A percentile compares a stretch with the other conserved stretches of the same genome.
These are phyloP conservation scores for Microstegium vimineum DNA, from an alignment of 176 grass and related monocot genomes.

Conservation along the genomic window DNA sequence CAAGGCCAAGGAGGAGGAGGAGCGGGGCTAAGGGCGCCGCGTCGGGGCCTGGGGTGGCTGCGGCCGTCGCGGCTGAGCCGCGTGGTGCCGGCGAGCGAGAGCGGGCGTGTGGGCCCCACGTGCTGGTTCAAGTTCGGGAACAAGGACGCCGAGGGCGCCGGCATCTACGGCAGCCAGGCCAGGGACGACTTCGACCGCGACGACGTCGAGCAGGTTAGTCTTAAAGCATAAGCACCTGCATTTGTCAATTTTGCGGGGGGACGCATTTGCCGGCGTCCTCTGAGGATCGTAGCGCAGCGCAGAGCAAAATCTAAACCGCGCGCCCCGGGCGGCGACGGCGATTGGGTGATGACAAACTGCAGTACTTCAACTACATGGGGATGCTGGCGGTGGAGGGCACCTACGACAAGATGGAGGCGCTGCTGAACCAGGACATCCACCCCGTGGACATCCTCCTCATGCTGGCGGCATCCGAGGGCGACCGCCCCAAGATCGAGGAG, in stretches of 20 bases:
- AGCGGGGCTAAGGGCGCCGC: conserved; percentile 30
- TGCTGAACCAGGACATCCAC: conserved; percentile 80
- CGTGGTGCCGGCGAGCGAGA: conserved; percentile 41
- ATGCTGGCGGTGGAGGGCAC: conserved; percentile 98
- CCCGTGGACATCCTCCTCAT: conserved; percentile 95
- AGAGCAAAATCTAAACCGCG: not conserved
- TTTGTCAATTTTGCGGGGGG: not conserved
- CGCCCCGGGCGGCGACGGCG: no score
- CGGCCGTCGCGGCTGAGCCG: conserved; percentile 37
- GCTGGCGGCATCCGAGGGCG: conserved; percentile 76
- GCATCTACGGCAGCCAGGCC: conserved; percentile 81
- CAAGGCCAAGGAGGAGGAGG: not conserved
- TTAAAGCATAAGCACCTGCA: not conserved
- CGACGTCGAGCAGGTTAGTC: conserved; percentile 98
- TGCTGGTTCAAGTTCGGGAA: conserved; percentile 93
- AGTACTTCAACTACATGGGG: conserved; percentile 99
- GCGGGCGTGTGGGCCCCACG: conserved; percentile 45
- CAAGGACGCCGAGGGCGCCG: conserved; percentile 69
- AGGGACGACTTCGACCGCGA: conserved; percentile 94
- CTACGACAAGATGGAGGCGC: conserved; percentile 98
- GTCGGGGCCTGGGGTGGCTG: conserved; percentile 28
- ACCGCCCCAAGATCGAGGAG: conserved; percentile 97
- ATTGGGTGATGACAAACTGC: not conserved
- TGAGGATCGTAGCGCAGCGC: not conserved
- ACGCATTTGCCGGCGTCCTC: not conserved